A percentile compares a stretch with the other conserved stretches of the same genome.
phyloP scores from a whole-genome alignment of 192 early-diverging fungal species.

The Coemansia furcata region DNA sequence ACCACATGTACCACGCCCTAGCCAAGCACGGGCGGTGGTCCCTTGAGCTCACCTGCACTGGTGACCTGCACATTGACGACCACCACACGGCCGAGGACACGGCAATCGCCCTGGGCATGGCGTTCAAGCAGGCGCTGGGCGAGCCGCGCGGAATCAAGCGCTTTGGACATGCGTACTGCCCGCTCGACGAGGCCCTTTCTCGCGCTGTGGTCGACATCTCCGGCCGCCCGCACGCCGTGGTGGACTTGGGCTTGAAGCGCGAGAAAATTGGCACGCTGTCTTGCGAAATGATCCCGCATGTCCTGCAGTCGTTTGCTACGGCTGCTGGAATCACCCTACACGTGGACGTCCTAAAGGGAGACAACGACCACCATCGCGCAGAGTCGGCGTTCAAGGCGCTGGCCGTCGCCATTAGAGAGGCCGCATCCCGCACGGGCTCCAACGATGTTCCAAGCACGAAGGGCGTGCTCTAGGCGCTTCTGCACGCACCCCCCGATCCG shows the following conservation, averaged over 20 bases:
- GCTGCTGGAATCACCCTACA: slow-evolving; percentile 93
- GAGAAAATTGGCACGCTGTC: slow-evolving; percentile 88
- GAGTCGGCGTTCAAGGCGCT: slow-evolving; percentile 98
- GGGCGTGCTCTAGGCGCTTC: slow-evolving; percentile 66
- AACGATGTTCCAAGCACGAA: slow-evolving; percentile 95
- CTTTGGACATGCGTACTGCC: slow-evolving; percentile 92
- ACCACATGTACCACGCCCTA: slow-evolving; percentile 99
- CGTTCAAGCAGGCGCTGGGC: slow-evolving; percentile 91
- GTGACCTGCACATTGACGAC: slow-evolving; percentile 97
- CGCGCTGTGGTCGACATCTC: slow-evolving; percentile 97
- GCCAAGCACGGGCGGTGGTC: slow-evolving; percentile 96
- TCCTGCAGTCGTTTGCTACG: slow-evolving; percentile 89
- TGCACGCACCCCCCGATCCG: neutral
- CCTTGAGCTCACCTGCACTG: slow-evolving; percentile 76
- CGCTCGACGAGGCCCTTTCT: slow-evolving; percentile 94
- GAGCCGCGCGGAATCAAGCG: slow-evolving; percentile 85
- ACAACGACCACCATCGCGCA: slow-evolving; percentile 95
- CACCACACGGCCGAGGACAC: slow-evolving; percentile 98
- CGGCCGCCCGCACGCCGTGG: slow-evolving; percentile 79
- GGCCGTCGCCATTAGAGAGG: slow-evolving; percentile 90
- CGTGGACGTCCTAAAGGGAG: slow-evolving; percentile 91
- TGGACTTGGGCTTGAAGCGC: slow-evolving; percentile 86
- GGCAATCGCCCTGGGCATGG: slow-evolving; percentile 89
- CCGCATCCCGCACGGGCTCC: slow-evolving; percentile 79
- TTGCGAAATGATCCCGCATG: slow-evolving; percentile 98